Conservation (phyloP, 805 yeast species). For the Cyberlindnera saturnus region DNA sequence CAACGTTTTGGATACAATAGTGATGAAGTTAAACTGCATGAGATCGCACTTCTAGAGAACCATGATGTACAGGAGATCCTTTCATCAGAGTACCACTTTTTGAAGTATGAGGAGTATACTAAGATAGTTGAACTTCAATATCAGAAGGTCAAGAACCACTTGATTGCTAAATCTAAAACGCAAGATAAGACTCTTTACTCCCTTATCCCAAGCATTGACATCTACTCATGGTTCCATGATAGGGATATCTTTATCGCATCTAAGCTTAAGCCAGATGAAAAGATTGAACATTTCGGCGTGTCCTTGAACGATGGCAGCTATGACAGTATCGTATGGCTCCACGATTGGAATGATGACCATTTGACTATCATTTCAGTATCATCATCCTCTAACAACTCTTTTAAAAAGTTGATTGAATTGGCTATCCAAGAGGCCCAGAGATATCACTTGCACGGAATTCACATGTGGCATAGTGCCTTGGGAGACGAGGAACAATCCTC, state of each 20-base stretch:
- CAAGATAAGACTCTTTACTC: conserved; percentile 22
- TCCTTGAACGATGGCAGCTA: conserved; percentile 15
- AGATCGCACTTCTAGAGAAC: conserved; percentile 14
- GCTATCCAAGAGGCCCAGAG: conserved; percentile 30
- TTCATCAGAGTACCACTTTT: conserved; percentile 14
- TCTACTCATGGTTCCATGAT: conserved; percentile 37
- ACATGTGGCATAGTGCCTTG: conserved; percentile 34
- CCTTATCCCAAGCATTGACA: conserved; percentile 31
- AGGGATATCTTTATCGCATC: conserved; percentile 33
- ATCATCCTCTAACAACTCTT: conserved; percentile 14
- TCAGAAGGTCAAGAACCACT: conserved; percentile 12
- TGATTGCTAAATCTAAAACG: conserved; percentile 17
- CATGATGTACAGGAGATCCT: conserved; percentile 10
- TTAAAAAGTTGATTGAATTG: conserved; percentile 25
- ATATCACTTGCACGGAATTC: conserved; percentile 23
- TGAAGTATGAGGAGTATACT: conserved; percentile 28
- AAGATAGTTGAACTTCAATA: conserved; percentile 26
- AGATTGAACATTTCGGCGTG: conserved; percentile 24
- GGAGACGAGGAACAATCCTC: conserved; percentile 6
- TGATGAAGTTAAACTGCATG: conserved; percentile 31
- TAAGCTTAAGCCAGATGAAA: conserved; percentile 15
- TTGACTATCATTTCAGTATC: conserved; percentile 21
- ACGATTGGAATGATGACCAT: conserved; percentile 31
- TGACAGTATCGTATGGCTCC: conserved; percentile 40
- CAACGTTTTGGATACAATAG: conserved; percentile 53